These are phyloP conservation scores for Atkinsonella texensis DNA, from an alignment of 2,329 filamentous ascomycete genomes.

Conservation along the genomic window DNA sequence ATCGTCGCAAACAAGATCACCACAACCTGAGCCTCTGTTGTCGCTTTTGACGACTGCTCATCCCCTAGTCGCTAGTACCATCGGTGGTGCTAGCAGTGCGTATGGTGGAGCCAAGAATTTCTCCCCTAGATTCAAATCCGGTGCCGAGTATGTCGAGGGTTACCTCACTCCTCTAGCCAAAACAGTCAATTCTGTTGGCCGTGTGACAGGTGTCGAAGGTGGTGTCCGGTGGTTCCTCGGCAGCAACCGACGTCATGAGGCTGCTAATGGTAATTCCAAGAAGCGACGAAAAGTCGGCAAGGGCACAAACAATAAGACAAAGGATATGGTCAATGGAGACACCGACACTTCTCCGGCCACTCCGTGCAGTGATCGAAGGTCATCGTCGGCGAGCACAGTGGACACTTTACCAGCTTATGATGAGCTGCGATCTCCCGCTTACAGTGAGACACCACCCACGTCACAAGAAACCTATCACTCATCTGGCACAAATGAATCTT, in stretches of 20 bases:
- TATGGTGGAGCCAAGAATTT: constrained; percentile 86
- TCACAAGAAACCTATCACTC: constrained; percentile 16
- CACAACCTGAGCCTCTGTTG: constrained; percentile 65
- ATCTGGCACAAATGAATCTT: constrained; percentile 30
- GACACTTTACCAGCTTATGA: constrained; percentile 80
- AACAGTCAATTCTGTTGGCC: constrained; percentile 72
- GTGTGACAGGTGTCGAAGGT: constrained; percentile 77
- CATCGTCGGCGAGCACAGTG: constrained; percentile 53
- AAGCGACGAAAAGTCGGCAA: constrained; percentile 47
- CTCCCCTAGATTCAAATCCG: constrained; percentile 77
- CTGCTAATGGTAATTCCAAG: constrained; percentile 32
- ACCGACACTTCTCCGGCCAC: constrained; percentile 17
- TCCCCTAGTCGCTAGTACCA: constrained; percentile 72
- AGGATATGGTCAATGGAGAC: constrained; percentile 3
- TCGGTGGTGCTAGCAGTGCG: constrained; percentile 71
- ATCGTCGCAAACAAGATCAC: constrained; percentile 18
- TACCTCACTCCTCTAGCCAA: constrained; percentile 79
- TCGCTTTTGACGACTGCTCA: constrained; percentile 81
- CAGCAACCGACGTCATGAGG: constrained; percentile 38
- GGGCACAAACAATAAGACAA: constrained; percentile 11
- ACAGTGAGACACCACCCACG: constrained; percentile 45
- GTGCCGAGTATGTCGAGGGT: constrained; percentile 82
- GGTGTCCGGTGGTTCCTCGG: constrained; percentile 76
- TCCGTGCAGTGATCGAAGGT: constrained; percentile 33
- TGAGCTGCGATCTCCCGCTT: constrained; percentile 61